Conservation (phyloP, 2,329 filamentous ascomycete genomes). For the Sphaerulina musiva region DNA sequence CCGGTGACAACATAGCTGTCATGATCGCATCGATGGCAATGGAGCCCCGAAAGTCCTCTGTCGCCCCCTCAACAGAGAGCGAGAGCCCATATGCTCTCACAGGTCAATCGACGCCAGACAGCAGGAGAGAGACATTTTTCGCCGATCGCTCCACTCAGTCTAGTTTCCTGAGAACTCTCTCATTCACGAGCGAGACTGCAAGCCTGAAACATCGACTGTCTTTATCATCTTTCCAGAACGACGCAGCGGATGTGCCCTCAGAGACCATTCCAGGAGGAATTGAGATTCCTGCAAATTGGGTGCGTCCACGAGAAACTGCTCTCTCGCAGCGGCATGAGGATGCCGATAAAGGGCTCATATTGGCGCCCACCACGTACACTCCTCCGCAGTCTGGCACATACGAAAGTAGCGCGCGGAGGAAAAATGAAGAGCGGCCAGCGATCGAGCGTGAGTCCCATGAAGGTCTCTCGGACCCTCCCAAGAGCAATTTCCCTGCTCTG, state of each 20-base stretch:
- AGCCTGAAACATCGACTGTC: conserved; percentile 11
- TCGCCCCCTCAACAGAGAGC: conserved; percentile 9
- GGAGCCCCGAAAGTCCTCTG: conserved; percentile 8
- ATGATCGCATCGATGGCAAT: conserved; percentile 20
- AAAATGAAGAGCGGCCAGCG: background rate
- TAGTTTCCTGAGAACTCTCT: conserved; percentile 12
- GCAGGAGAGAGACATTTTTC: background rate
- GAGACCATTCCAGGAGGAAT: conserved; percentile 15
- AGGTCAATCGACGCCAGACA: conserved; percentile 20
- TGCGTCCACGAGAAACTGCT: background rate
- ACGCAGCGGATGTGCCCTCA: conserved; percentile 3
- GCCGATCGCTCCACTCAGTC: conserved; percentile 9
- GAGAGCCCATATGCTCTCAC: conserved; percentile 10
- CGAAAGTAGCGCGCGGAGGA: background rate
- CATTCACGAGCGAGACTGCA: conserved; percentile 15
- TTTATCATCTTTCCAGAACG: conserved; percentile 5
- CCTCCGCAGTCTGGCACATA: background rate
- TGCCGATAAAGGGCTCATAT: background rate
- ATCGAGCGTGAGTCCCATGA: background rate
- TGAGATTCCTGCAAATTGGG: conserved; percentile 9
- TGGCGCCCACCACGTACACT: background rate
- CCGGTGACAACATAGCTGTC: conserved; percentile 16
- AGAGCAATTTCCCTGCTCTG: conserved; percentile 19
- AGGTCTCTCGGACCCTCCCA: conserved; percentile 9
- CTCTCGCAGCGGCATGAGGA: background rate